These are phyloP conservation scores for Globisporangium barbulae DNA, from an alignment of 352 stramenopile genomes.

Conservation along the genomic window DNA sequence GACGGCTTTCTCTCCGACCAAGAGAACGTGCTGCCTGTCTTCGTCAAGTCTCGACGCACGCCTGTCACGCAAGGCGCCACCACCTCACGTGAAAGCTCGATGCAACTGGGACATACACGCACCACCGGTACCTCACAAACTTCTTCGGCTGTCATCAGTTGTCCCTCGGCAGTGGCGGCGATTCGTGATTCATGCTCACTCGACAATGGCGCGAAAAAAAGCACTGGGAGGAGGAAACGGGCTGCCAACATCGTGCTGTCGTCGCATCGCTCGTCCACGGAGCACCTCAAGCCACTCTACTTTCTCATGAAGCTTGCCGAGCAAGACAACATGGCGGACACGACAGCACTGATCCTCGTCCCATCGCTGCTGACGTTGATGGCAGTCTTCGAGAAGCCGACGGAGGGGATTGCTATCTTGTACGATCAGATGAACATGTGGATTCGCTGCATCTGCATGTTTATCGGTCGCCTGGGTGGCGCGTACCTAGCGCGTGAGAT, in stretches of 20 bases:
- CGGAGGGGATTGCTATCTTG: slow-evolving; percentile 53
- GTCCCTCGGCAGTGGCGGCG: slow-evolving; percentile 1
- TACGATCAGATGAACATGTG: slow-evolving; percentile 76
- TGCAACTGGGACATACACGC: background rate
- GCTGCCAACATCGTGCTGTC: slow-evolving; percentile 4
- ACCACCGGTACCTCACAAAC: background rate
- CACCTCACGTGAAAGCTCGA: background rate
- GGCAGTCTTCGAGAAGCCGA: slow-evolving; percentile 71
- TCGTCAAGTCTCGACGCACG: slow-evolving; percentile 12
- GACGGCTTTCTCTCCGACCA: slow-evolving; percentile 18
- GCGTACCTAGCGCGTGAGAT: slow-evolving; percentile 80
- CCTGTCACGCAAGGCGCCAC: background rate
- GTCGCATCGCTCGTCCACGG: slow-evolving; percentile 11
- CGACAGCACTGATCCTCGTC: slow-evolving; percentile 80
- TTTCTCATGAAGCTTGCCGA: slow-evolving; percentile 88
- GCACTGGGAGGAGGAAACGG: slow-evolving; percentile 2
- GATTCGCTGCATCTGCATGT: slow-evolving; percentile 86
- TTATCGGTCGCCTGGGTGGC: slow-evolving; percentile 64
- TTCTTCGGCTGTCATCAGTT: slow-evolving; percentile 2
- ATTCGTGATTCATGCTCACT: slow-evolving; percentile 11
- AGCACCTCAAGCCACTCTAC: slow-evolving; percentile 67
- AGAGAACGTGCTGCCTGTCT: slow-evolving; percentile 9
- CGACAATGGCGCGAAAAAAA: background rate
- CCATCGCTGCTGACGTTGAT: slow-evolving; percentile 75
- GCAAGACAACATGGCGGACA: slow-evolving; percentile 88